Percentiles rank a stretch among this genome's conserved stretches.
phyloP scores from a whole-genome alignment of 2,329 filamentous ascomycete genomes.

The Penicillium decumbens region DNA sequence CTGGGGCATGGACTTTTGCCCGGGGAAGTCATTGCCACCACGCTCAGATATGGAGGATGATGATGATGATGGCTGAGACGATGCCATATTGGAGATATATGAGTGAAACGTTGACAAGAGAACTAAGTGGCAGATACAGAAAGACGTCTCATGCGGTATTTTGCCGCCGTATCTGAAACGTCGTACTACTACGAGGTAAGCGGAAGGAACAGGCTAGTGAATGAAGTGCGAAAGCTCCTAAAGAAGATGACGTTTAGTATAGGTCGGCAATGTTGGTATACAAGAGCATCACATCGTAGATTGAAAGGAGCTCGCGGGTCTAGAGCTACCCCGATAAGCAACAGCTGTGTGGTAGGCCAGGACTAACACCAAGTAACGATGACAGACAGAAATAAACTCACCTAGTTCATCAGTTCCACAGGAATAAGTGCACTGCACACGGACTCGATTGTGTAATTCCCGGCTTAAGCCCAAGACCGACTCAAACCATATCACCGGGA shows the following conservation, averaged over 20 bases:
- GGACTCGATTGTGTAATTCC: background rate
- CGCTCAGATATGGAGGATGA: slow-evolving; percentile 19
- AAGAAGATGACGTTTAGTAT: background rate
- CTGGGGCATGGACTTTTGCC: slow-evolving; percentile 26
- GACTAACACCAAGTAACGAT: no score
- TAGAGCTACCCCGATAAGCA: background rate
- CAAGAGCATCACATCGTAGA: background rate
- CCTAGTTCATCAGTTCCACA: background rate
- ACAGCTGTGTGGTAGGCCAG: background rate
- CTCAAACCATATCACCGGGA: background rate
- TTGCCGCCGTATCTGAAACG: background rate
- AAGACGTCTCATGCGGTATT: background rate
- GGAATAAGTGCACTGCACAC: background rate
- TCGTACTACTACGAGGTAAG: background rate
- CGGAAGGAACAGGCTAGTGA: background rate
- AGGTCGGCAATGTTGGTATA: background rate
- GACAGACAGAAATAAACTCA: background rate
- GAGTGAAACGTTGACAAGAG: background rate
- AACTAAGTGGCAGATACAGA: background rate
- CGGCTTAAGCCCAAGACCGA: background rate
- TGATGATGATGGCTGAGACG: slow-evolving; percentile 31
- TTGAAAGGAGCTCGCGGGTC: background rate
- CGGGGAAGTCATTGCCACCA: slow-evolving; percentile 10
- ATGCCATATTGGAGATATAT: slow-evolving; percentile 25
- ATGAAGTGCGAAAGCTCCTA: background rate